Evolutionary conservation across 257 asterid species (phyloP), one percentile per base, ranked within the genome.

Genomic region (Solanum ahanhuiri): DNA sequence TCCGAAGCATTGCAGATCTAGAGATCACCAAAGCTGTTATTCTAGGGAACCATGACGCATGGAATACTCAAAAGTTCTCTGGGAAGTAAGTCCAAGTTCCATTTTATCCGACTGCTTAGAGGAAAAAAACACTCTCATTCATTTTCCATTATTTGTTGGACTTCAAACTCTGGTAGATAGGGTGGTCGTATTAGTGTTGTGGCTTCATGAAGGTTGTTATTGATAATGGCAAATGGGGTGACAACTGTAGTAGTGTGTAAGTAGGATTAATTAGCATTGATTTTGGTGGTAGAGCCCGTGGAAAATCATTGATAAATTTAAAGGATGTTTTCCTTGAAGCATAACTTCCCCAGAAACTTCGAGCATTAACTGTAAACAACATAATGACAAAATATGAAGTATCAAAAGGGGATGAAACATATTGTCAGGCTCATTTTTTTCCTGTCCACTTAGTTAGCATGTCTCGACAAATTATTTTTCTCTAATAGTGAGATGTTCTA

Each of bases 31-130:
- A 95, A 90, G 98, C 98, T 85, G 90, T 92, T 89, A 95, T 96
- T 86, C 89, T 96, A 90, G 99, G 99, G 87, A 96, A 96, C 92
- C 99, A 96, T 89, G 99, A 96, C 86, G 99, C 98, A 81, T 95
- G 99, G 99, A 90, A 67, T 33, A 96, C 99, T 84, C 92, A 64
- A 86, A 91, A 88, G 70, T 96, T 96, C 90, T 93, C 98, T 9
- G 83, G 90, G 51, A 90, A 92, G 99, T 93, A 88, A 88, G 86
- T 39, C 79, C 86, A 25, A 45, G 75, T 37, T 63, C 75, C 28
- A 83, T 12, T 83, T 83, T 63, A 17, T 67, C 54, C n/a, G 17
- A 35, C 31, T 60, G 35, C 34, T n/a, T 79, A 17, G 5, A 2
- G 28, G 28, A 17, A 45, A n/a, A n/a, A 15, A 1, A 1, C 23